Base-by-base conservation (phyloP, 2,329 filamentous ascomycete species). In the Exophiala lecanii-corni region DNA sequence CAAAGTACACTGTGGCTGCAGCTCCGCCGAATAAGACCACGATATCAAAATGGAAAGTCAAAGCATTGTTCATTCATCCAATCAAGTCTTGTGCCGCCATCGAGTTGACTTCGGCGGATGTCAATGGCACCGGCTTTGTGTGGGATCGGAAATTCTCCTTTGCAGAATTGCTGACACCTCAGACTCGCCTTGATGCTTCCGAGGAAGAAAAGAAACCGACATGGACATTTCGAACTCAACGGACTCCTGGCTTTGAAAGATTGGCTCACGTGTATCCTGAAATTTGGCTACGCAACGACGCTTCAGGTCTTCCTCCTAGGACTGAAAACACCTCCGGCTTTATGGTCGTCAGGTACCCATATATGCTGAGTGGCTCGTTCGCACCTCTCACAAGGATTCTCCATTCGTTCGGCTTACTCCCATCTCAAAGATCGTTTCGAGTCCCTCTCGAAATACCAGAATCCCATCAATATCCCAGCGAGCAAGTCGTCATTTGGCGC, bases 91-190 rank as follows among this genome's bases (percentile, higher is more conserved):
- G 88, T 62, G 72, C 70, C 43, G 85, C 84, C 19, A 79, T 94
- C 41, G 86, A 92, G 65, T 64, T 95, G 35, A 67, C 76, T 39
- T 68, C 73, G 48, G 78, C 77, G 47, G 75, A 78, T 41, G 73
- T 92, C 12, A 65, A 86, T 34, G 69, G 78, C 4, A 78, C 78
- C 2, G 88, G 89, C 2, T 72, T 94, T 43, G 76, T 83, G 60
- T 85, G 84, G 62, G 89, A 96, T 64, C 79, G 88, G 4, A 77
- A 91, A 54, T 94, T 89, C 68, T 83, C 80, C 36, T 86, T 96
- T 60, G 88, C 85, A 2, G 83, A 89, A 62, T 62, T 71, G 30
- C 61, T 69, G n/a, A 64, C 64, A 3, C 62, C 62, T 23, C 55
- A 61, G 39, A 40, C 37, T 30, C 19, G 32, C 12, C 15, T 39